A percentile compares a stretch with the other conserved stretches of the same genome.
These are phyloP conservation scores for Trypanosomatidae sp. DNA, from an alignment of 208 protist genomes.

Conservation along the genomic window DNA sequence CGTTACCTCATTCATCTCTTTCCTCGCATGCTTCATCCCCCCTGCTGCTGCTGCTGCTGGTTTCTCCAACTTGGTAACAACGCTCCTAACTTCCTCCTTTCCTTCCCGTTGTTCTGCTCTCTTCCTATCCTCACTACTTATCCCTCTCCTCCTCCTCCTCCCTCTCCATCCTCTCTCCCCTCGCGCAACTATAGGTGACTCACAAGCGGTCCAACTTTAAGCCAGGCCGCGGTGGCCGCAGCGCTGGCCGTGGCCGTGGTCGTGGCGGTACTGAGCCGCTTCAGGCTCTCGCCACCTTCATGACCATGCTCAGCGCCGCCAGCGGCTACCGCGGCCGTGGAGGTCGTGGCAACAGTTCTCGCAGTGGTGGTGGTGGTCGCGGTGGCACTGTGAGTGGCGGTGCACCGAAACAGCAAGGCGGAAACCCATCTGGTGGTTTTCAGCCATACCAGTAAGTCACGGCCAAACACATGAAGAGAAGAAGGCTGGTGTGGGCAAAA, in stretches of 20 bases:
- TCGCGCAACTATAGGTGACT: constrained; percentile 47
- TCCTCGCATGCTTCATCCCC: constrained; percentile 1
- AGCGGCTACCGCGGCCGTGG: constrained; percentile 27
- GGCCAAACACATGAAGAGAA: neutral
- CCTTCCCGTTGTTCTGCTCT: neutral
- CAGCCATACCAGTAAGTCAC: constrained; percentile 50
- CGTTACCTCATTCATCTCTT: constrained; percentile 1
- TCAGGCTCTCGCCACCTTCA: constrained; percentile 65
- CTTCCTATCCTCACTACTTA: constrained; percentile 1
- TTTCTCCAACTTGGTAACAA: neutral
- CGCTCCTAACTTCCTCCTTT: neutral
- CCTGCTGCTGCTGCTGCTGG: neutral
- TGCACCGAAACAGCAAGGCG: constrained; percentile 21
- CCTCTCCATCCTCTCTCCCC: constrained; percentile 8
- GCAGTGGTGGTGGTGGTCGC: constrained; percentile 17
- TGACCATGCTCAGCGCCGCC: constrained; percentile 60
- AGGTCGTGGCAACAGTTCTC: constrained; percentile 17
- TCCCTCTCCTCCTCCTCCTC: constrained; percentile 4
- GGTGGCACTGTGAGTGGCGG: constrained; percentile 4
- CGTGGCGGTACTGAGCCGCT: constrained; percentile 42
- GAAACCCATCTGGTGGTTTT: constrained; percentile 32
- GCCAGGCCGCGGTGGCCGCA: constrained; percentile 51
- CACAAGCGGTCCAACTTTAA: constrained; percentile 76
- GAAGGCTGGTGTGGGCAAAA: neutral
- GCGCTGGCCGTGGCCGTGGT: constrained; percentile 23